phyloP scores from a whole-genome alignment of 2,329 filamentous ascomycete species.

The Xylariaceae sp. region DNA sequence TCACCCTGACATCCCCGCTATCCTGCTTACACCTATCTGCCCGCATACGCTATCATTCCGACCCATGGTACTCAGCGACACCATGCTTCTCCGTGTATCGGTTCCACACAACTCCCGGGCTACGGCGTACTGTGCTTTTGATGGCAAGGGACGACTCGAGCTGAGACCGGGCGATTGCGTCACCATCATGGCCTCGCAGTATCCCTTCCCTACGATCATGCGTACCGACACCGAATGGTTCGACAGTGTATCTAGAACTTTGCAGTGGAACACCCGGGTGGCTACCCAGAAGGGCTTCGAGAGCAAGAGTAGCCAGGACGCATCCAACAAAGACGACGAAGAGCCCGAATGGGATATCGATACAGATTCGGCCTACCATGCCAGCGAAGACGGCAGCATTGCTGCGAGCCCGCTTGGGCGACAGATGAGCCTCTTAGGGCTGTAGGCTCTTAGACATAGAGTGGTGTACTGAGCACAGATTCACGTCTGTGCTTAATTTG shows the following conservation, averaged over 20 bases:
- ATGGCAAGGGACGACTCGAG: conserved; percentile 93
- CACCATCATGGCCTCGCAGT: conserved; percentile 91
- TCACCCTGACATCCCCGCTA: conserved; percentile 93
- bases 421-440: conserved; percentile 68
- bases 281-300: conserved; percentile 90
- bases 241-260: conserved; percentile 83
- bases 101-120: conserved; percentile 81
- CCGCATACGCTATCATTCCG: conserved; percentile 95
- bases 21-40: conserved; percentile 94
- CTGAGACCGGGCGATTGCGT: conserved; percentile 91
- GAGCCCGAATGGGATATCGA: conserved; percentile 87
- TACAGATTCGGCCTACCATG: conserved; percentile 69
- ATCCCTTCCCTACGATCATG: conserved; percentile 94
- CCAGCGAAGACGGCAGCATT: conserved; percentile 66
- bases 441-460: conserved; percentile 31
- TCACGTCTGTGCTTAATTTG: background rate
- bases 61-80: conserved; percentile 95
- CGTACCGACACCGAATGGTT: conserved; percentile 92
- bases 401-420: conserved; percentile 63
- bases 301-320: conserved; percentile 43
- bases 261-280: conserved; percentile 91
- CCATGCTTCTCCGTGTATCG: conserved; percentile 82
- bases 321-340: conserved; percentile 44
- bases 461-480: background rate
- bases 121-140: conserved; percentile 94